These are phyloP conservation scores for Pseudogymnoascus sp. DNA, from an alignment of 2,329 filamentous ascomycete genomes.

Conservation along the genomic window DNA sequence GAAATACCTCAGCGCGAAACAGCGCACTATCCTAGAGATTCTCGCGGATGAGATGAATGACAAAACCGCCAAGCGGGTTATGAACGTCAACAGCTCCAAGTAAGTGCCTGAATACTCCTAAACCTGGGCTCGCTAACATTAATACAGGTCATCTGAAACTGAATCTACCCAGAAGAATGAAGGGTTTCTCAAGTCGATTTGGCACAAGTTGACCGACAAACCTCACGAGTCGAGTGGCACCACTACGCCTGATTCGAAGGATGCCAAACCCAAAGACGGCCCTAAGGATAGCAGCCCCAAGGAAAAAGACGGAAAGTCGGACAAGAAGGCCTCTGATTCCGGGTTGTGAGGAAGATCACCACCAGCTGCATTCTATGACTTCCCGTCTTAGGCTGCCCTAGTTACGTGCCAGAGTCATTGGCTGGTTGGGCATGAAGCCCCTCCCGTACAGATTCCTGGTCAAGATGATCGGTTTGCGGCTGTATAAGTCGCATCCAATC, in stretches of 20 bases:
- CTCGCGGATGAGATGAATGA: conserved; percentile 94
- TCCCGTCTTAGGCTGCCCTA: background rate
- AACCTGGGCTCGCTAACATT: background rate
- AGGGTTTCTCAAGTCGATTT: conserved; percentile 85
- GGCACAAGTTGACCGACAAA: conserved; percentile 85
- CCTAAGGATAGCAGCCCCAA: background rate
- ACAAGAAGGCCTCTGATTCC: conserved; percentile 18
- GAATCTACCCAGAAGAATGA: conserved; percentile 60
- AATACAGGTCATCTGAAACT: conserved; percentile 3
- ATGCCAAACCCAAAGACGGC: conserved; percentile 5
- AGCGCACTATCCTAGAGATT: conserved; percentile 89
- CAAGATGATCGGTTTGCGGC: background rate
- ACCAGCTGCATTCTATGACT: background rate
- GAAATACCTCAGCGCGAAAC: conserved; percentile 84
- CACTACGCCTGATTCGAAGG: conserved; percentile 8
- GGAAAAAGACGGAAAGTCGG: conserved; percentile 16
- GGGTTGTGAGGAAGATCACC: background rate
- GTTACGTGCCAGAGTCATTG: background rate
- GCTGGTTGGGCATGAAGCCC: background rate
- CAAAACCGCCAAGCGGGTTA: conserved; percentile 81
- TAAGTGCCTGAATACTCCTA: conserved; percentile 31
- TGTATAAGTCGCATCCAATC: background rate
- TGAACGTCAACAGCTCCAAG: conserved; percentile 62
- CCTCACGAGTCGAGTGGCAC: conserved; percentile 10
- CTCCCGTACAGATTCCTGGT: background rate